Base-by-base conservation (phyloP, 2,329 filamentous ascomycete genomes). In the Arthrobotrys megalospora region DNA sequence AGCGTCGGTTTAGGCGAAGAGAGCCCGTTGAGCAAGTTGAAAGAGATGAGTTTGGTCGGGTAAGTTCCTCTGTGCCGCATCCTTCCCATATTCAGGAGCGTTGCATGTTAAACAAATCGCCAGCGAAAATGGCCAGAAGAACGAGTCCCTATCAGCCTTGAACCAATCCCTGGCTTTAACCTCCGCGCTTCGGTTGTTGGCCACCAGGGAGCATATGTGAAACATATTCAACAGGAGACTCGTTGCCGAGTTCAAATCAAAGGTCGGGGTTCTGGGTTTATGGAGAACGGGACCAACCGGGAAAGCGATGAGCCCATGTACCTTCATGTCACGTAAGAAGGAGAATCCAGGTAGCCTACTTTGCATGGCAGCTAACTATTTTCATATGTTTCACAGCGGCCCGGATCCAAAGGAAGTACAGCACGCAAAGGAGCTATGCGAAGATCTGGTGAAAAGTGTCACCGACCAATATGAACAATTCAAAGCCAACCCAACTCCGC, bases 51-150 rank as follows among this genome's bases (percentile, higher is more conserved):
- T 94, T 91, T 84, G 95, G 94, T 81, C 90, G 95, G 83, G 93
- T 97, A 89, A 83, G 88, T 83, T 79, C 11, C 32, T 24, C 21
- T 12, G 10, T 24, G 19, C 11, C 21, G 34, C 36, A 5, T 48
- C 19, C 60, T 38, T 14, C n/a, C 12, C 14, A 41, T 75, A 79
- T 41, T 38, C 28, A 32, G n/a, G 14, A 11, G 34, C 28, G 52
- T 16, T 10, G 50, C 79, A 82, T 76, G 83, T 67, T 58, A 43
- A 71, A 43, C 7, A 36, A 38, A 45, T 3, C 4, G 45, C 16
- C 81, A 97, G 93, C 93, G 94, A 81, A 99, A 98, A 93, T 99
- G 96, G 96, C 95, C 96, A 0, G 96, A 98, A 83, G 94, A 97
- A 85, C 93, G 92, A 82, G 97, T 99, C 62, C 91, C 93, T 0